Percentiles rank a stretch among this genome's conserved stretches.
Evolutionary conservation across 1,139 yeast species (phyloP).

Genomic region (Geotrichum carabidarum): DNA sequence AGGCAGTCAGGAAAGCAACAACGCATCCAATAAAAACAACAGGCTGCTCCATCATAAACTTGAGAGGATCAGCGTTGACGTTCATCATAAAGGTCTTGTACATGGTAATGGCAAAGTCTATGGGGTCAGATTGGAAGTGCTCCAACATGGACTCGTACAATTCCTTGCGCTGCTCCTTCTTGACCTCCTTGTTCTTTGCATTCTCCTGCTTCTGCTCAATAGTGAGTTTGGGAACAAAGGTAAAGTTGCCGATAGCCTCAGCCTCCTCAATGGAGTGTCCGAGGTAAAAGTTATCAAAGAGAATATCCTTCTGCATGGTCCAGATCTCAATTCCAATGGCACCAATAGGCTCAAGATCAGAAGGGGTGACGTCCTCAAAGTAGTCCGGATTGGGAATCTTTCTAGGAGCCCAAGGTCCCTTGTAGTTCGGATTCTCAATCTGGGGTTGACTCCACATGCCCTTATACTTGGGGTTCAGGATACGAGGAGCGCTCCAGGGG

Average conservation of each 20-base stretch:
- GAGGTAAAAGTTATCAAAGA: slow-evolving; percentile 78
- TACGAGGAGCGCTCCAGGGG: slow-evolving; percentile 56
- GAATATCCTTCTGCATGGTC: slow-evolving; percentile 71
- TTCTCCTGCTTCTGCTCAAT: slow-evolving; percentile 47
- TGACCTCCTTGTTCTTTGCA: slow-evolving; percentile 33
- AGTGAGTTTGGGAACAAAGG: slow-evolving; percentile 58
- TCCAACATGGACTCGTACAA: slow-evolving; percentile 26
- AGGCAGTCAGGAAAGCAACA: slow-evolving; percentile 24
- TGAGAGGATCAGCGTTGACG: slow-evolving; percentile 34
- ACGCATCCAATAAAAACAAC: slow-evolving; percentile 33
- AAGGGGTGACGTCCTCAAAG: slow-evolving; percentile 55
- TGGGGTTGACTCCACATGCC: slow-evolving; percentile 75
- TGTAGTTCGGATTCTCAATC: slow-evolving; percentile 66
- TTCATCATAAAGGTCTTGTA: slow-evolving; percentile 33
- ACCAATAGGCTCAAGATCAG: slow-evolving; percentile 63
- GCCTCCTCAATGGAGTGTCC: slow-evolving; percentile 83
- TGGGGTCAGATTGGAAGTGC: slow-evolving; percentile 37
- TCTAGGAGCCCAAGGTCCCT: slow-evolving; percentile 76
- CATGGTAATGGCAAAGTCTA: slow-evolving; percentile 33
- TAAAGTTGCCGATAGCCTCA: slow-evolving; percentile 72
- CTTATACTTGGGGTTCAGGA: slow-evolving; percentile 62
- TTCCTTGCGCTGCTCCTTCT: slow-evolving; percentile 29
- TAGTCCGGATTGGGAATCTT: slow-evolving; percentile 63
- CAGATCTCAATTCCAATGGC: slow-evolving; percentile 87
- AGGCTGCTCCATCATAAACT: slow-evolving; percentile 37